Base-by-base conservation (phyloP, 192 early-diverging fungal species). In the Radiomyces spectabilis region DNA sequence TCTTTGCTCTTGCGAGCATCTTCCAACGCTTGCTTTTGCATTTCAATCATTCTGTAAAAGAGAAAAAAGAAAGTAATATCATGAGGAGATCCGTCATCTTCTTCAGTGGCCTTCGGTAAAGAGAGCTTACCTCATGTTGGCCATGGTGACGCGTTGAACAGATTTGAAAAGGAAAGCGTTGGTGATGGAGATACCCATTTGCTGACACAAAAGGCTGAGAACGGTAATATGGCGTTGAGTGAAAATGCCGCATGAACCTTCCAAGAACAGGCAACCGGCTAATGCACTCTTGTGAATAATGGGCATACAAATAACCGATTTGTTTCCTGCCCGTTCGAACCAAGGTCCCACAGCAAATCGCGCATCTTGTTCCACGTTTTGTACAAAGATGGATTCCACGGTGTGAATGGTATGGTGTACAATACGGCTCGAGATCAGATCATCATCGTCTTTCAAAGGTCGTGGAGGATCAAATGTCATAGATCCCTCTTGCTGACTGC, bases 181-280 rank as follows among this genome's bases (percentile, higher is more conserved):
- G 4, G 71, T 73, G 22, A 76, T 70, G 7, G 74, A 76, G 38
- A 76, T 76, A 12, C 74, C 74, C 51, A 76, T 51, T 38, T 76
- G 74, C 27, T 76, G 74, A 29, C 72, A 72, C 30, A 76, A 26
- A 6, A 76, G 39, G 18, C 67, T 76, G 63, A 76, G 57, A 10
- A 76, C 74, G 32, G 66, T 53, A 46, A 76, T 49, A 34, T 72
- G 71, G 0, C 71, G 49, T 13, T 72, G 71, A 0, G 74, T 72
- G 16, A 76, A 76, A 9, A 59, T 59, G 41, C 64, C 64, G 16
- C 35, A 41, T 0, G 64, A 59, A 3, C 72, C 65, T 57, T 76
- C 74, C 49, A 76, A 60, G 37, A 73, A 71, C 19, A 76, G 41
- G 6, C 72, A 69, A 1, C 74, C 74, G 2, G 61, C 74, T 1